phyloP scores from a whole-genome alignment of 768 basidiomycete genomes.

The Leccinum olivaceopallidum region DNA sequence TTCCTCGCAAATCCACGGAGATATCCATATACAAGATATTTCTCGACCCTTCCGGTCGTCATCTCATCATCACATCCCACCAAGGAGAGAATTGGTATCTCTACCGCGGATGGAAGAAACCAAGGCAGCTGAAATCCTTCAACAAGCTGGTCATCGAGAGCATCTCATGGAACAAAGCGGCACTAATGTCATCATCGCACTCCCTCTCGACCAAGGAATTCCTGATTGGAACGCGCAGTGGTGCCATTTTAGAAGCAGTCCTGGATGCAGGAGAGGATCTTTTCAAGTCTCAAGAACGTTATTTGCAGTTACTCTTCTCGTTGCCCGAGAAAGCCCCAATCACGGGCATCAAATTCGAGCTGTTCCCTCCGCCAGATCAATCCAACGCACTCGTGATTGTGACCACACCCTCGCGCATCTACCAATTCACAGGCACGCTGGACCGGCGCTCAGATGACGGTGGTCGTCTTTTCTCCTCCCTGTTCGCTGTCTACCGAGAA shows the following conservation, averaged over 20 bases:
- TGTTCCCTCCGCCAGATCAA: slow-evolving; percentile 63
- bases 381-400: slow-evolving; percentile 70
- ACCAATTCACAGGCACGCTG: slow-evolving; percentile 78
- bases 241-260: slow-evolving; percentile 84
- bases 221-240: slow-evolving; percentile 82
- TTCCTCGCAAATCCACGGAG: slow-evolving; percentile 73
- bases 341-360: slow-evolving; percentile 82
- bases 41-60: slow-evolving; percentile 90
- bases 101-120: slow-evolving; percentile 79
- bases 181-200: slow-evolving; percentile 61
- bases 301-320: slow-evolving; percentile 70
- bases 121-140: slow-evolving; percentile 73
- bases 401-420: slow-evolving; percentile 86
- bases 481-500: slow-evolving; percentile 78
- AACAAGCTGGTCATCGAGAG: slow-evolving; percentile 85
- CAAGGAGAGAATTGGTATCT: slow-evolving; percentile 96
- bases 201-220: slow-evolving; percentile 81
- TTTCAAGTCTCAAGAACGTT: slow-evolving; percentile 86
- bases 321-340: slow-evolving; percentile 81
- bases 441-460: slow-evolving; percentile 73
- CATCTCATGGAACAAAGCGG: slow-evolving; percentile 85
- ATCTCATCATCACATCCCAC: slow-evolving; percentile 81
- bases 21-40: slow-evolving; percentile 82
- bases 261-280: slow-evolving; percentile 91
- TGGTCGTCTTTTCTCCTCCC: slow-evolving; percentile 68